Evolutionary conservation across 148 eudicot species (phyloP).

Genomic region (Arctostaphylos glauca): DNA sequence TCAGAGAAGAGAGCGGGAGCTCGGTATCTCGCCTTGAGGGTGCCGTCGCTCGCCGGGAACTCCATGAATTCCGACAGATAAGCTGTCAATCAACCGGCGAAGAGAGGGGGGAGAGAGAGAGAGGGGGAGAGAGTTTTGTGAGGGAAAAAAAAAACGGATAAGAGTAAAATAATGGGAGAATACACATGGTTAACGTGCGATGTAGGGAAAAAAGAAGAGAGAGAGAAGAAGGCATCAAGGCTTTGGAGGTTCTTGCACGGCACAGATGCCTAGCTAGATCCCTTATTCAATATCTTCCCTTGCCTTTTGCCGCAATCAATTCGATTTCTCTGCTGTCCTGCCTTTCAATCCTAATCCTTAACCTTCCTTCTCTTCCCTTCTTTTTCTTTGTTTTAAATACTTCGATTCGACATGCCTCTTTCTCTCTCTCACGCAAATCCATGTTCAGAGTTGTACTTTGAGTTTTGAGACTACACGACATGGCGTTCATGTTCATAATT

Average conservation of each 20-base stretch:
- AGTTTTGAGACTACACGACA: constrained; percentile 8
- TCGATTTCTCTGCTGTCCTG: constrained; percentile 26
- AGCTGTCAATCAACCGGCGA: background rate
- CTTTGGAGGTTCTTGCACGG: constrained; percentile 66
- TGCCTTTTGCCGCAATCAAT: constrained; percentile 79
- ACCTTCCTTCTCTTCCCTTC: background rate
- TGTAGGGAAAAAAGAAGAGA: constrained; percentile 34
- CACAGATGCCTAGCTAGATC: constrained; percentile 61
- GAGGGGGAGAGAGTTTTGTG: background rate
- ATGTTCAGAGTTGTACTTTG: background rate
- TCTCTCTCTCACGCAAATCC: background rate
- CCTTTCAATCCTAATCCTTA: background rate
- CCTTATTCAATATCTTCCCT: constrained; percentile 39
- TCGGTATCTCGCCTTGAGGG: no score
- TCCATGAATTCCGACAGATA: constrained; percentile 27
- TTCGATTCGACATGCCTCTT: background rate
- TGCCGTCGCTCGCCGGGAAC: constrained; percentile 16
- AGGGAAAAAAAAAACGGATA: background rate
- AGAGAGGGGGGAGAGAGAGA: background rate
- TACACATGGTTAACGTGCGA: constrained; percentile 63
- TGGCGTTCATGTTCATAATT: constrained; percentile 3
- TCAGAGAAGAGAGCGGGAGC: background rate
- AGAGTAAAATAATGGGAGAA: constrained; percentile 12
- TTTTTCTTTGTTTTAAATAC: background rate
- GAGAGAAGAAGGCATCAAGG: constrained; percentile 29